Conservation (phyloP, 139 green algal species). For the Tetraselmis chui region DNA sequence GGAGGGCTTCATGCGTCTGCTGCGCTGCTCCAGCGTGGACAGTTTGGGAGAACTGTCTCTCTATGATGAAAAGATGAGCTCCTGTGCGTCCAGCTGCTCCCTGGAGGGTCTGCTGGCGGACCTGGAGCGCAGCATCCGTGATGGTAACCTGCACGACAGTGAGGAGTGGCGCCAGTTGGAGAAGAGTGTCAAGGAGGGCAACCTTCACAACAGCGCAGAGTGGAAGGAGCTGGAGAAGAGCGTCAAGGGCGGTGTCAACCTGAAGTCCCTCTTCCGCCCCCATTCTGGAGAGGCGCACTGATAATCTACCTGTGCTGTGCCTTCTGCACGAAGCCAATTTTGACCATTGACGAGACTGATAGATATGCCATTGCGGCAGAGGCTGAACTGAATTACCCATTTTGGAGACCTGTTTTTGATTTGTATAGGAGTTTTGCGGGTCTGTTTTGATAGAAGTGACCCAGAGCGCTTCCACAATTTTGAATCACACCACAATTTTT, state of each 20-base stretch:
- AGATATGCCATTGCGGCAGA: too few relatives aligned
- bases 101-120: neutral
- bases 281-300: too few relatives aligned
- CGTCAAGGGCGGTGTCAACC: neutral
- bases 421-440: too few relatives aligned
- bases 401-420: too few relatives aligned
- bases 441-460: too few relatives aligned
- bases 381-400: too few relatives aligned
- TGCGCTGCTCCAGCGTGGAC: slow-evolving; percentile 37
- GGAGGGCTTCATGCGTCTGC: slow-evolving; percentile 58
- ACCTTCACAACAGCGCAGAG: neutral
- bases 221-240: neutral
- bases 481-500: too few relatives aligned
- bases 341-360: too few relatives aligned
- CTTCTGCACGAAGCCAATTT: too few relatives aligned
- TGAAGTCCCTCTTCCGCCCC: neutral
- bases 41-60: slow-evolving; percentile 35
- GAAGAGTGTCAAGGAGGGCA: neutral
- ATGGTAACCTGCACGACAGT: neutral
- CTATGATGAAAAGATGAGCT: slow-evolving; percentile 17
- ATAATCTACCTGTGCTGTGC: too few relatives aligned
- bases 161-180: neutral
- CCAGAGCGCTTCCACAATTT: too few relatives aligned
- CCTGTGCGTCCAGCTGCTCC: neutral
- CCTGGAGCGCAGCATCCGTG: neutral